Conservation (phyloP, 2,329 filamentous ascomycete species). For the Amauroascus verrucosus region DNA sequence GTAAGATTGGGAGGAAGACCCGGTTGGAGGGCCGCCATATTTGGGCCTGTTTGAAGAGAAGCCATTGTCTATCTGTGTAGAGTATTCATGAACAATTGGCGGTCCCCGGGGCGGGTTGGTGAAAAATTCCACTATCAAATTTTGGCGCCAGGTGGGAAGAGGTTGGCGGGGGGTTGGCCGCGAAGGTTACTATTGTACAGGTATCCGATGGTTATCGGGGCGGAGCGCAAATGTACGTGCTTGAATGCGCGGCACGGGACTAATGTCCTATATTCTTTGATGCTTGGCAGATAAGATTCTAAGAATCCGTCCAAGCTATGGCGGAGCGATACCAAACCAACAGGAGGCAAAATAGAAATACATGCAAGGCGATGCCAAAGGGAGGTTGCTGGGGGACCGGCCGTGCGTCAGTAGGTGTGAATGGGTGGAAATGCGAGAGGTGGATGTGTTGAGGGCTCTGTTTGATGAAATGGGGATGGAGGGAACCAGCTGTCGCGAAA, state of each 20-base stretch:
- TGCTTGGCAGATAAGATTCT: slow-evolving; percentile 23
- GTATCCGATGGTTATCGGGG: slow-evolving; percentile 1
- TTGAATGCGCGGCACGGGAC: slow-evolving; percentile 14
- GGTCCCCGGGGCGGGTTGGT: background rate
- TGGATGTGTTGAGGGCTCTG: slow-evolving; percentile 26
- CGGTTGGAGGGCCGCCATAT: slow-evolving; percentile 48
- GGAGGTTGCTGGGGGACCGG: slow-evolving; percentile 17
- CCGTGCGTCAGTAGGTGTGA: slow-evolving; percentile 19
- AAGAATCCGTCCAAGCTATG: slow-evolving; percentile 8
- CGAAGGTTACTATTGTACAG: slow-evolving; percentile 12
- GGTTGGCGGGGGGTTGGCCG: background rate
- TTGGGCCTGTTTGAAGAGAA: slow-evolving; percentile 63
- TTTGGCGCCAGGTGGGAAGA: background rate
- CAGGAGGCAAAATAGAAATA: slow-evolving; percentile 21
- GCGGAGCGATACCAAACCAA: slow-evolving; percentile 17
- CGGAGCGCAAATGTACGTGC: slow-evolving; percentile 16
- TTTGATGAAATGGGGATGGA: slow-evolving; percentile 32
- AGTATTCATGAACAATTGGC: background rate
- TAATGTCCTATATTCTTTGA: slow-evolving; percentile 12
- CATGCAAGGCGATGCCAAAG: slow-evolving; percentile 16
- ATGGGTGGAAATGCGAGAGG: slow-evolving; percentile 22
- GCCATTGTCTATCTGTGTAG: slow-evolving; percentile 48
- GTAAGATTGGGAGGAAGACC: slow-evolving; percentile 58
- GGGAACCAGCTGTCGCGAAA: slow-evolving; percentile 29
- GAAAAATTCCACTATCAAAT: background rate